Evolutionary conservation across 1,139 yeast genomes (phyloP).

Genomic region (Kluyveromyces sp.): DNA sequence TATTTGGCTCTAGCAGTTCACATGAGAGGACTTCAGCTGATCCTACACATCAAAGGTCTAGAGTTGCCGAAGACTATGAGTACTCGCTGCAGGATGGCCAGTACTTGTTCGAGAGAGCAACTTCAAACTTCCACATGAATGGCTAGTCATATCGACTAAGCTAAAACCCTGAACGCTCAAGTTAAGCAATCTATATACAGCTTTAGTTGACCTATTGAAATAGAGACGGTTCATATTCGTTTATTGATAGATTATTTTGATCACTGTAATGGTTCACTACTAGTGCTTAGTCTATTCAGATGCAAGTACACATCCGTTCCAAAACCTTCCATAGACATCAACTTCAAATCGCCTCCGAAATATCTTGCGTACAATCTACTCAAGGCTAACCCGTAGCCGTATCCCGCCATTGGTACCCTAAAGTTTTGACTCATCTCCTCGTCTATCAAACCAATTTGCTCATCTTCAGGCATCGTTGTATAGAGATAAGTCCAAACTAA

Average conservation of each 20-base stretch:
- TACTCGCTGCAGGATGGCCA: conserved; percentile 32
- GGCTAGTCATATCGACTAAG: not conserved
- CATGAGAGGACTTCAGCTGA: conserved; percentile 8
- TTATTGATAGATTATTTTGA: not conserved
- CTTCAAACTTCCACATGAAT: conserved; percentile 18
- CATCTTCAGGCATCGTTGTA: conserved; percentile 62
- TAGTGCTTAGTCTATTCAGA: conserved; percentile 42
- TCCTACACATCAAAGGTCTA: conserved; percentile 12
- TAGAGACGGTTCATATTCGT: too few relatives aligned
- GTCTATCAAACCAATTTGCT: conserved; percentile 13
- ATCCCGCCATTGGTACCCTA: conserved; percentile 87
- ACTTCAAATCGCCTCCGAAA: conserved; percentile 83
- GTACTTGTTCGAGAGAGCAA: conserved; percentile 29
- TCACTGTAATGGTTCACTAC: conserved; percentile 22
- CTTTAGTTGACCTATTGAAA: not conserved
- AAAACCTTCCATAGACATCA: conserved; percentile 88
- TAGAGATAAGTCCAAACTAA: conserved; percentile 87
- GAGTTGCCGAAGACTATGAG: conserved; percentile 28
- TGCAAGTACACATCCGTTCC: conserved; percentile 91
- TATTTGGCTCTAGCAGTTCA: conserved; percentile 26
- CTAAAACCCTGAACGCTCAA: too few relatives aligned
- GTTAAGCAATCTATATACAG: too few relatives aligned
- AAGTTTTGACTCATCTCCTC: conserved; percentile 13
- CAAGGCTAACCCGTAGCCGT: conserved; percentile 87
- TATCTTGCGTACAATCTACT: conserved; percentile 81